Conservation (phyloP, 1,284 basidiomycete species). For the Hemileia vastatrix region DNA sequence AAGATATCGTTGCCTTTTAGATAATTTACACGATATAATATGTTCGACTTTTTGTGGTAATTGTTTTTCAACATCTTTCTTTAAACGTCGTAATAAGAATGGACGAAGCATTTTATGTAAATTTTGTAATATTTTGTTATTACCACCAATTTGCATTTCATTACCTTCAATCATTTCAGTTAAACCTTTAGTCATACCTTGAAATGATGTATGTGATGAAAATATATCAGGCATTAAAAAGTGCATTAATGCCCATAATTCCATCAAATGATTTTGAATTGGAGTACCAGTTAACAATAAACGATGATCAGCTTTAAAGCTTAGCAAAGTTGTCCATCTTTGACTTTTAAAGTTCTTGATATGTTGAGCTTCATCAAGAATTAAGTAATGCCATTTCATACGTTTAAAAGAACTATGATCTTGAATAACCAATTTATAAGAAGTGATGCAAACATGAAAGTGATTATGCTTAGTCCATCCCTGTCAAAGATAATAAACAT, state of each 20-base stretch:
- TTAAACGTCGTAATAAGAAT: too few relatives aligned
- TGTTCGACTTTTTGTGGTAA: too few relatives aligned
- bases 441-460: slow-evolving; percentile 28
- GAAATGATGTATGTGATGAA: too few relatives aligned
- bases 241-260: slow-evolving; percentile 42
- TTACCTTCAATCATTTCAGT: too few relatives aligned
- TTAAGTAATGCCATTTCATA: neutral
- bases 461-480: slow-evolving; percentile 40
- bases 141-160: too few relatives aligned
- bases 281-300: slow-evolving; percentile 41
- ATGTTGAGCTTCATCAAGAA: neutral
- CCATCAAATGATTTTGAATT: slow-evolving; percentile 40
- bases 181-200: too few relatives aligned
- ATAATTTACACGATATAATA: too few relatives aligned
- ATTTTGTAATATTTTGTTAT: too few relatives aligned
- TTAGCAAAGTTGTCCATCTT: slow-evolving; percentile 38
- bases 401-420: neutral
- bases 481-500: slow-evolving; percentile 43
- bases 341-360: slow-evolving; percentile 9
- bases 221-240: slow-evolving; percentile 43
- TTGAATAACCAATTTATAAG: neutral
- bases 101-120: too few relatives aligned
- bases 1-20: too few relatives aligned
- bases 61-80: too few relatives aligned
- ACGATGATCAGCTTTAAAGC: slow-evolving; percentile 33